phyloP scores from a whole-genome alignment of 176 grass and related monocot species.

The Carex littledalei region DNA sequence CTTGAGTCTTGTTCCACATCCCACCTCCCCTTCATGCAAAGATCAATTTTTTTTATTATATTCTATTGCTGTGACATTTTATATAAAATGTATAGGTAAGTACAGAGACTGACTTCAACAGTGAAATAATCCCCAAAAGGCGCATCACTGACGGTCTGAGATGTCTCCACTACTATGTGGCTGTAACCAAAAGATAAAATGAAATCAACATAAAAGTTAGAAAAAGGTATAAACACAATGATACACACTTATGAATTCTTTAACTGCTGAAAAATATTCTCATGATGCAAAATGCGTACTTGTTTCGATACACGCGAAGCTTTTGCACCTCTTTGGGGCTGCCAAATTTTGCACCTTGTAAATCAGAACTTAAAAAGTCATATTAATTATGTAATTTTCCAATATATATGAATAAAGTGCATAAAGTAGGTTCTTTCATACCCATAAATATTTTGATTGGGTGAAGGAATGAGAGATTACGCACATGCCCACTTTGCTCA shows the following conservation, averaged over 20 bases:
- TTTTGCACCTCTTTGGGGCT: constrained; percentile 83
- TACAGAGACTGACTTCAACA: constrained; percentile 57
- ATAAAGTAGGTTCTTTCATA: constrained; percentile 33
- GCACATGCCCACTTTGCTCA: constrained; percentile 49
- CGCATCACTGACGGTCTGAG: constrained; percentile 67
- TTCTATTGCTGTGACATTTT: not conserved
- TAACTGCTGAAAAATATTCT: constrained; percentile 24
- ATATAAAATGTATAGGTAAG: not conserved
- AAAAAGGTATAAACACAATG: constrained; percentile 17
- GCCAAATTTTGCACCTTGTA: constrained; percentile 85
- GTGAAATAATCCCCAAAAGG: constrained; percentile 88
- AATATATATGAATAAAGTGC: constrained; percentile 25
- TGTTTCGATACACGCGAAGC: constrained; percentile 72
- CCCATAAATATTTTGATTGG: constrained; percentile 96
- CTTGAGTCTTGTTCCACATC: constrained; percentile 59
- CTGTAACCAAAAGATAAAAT: constrained; percentile 34
- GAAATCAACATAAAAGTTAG: constrained; percentile 18
- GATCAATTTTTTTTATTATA: not conserved
- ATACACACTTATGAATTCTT: constrained; percentile 16
- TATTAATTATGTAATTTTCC: constrained; percentile 19
- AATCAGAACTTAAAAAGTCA: constrained; percentile 36
- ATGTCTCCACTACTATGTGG: constrained; percentile 63
- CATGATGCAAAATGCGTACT: constrained; percentile 33
- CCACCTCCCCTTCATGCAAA: constrained; percentile 66
- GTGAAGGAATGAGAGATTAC: constrained; percentile 88